Evolutionary conservation across 495 filamentous ascomycete species (phyloP), one percentile per base, ranked within the genome.

Genomic region (Xylaria cubensis): DNA sequence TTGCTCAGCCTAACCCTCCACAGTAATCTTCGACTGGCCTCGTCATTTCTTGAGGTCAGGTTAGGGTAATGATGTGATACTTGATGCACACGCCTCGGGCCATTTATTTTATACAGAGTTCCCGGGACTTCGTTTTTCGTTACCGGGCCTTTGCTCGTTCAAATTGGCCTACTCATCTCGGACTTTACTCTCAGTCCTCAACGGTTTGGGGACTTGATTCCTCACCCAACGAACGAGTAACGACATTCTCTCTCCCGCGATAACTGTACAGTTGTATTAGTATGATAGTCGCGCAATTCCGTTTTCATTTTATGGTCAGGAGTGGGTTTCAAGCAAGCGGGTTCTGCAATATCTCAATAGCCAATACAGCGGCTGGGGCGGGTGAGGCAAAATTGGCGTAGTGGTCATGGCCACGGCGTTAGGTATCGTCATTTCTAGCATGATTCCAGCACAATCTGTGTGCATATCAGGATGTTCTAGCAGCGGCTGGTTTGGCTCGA

Each of bases 371-470:
- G 74, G 62, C 55, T 75, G 24, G 42, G 74, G 74, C 50, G 75
- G 72, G 76, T 73, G 74, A 79, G 72, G 72, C 69, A 79, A 73
- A 73, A 76, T 74, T 34, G 77, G 77, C 74, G 77, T 78, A 74
- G 67, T 74, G 76, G 55, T 66, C 71, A 75, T 64, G 74, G 73
- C 62, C 63, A 67, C 63, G 70, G 70, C 70, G 70, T 72, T 72
- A 72, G 70, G 70, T 59, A 61, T 72, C 41, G 51, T 66, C 62
- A 34, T 67, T 74, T 70, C 69, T 72, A 64, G 73, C 73, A 78
- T 79, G 77, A 69, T 70, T 75, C 72, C 73, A 76, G 24, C 72
- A 78, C 67, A 63, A 73, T 67, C 65, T 73, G 58, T 48, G 51
- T 61, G 29, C 70, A 61, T 72, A 29, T 39, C 41, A 53, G 24